Evolutionary conservation across 768 basidiomycete genomes (phyloP).

Genomic region (Calocera cornea): DNA sequence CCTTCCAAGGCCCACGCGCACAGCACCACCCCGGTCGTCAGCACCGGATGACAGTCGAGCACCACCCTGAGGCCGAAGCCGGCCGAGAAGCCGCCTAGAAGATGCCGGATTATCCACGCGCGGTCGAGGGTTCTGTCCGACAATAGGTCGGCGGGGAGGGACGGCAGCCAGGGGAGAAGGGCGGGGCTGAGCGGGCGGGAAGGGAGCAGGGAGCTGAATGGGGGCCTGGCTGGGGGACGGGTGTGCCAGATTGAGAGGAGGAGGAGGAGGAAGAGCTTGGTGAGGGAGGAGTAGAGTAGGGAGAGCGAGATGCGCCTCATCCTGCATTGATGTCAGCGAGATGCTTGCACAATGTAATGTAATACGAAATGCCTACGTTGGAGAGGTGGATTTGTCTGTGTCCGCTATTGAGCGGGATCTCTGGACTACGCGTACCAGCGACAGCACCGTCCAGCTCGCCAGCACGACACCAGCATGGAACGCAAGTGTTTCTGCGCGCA

Average conservation of each 20-base stretch:
- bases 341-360: neutral
- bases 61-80: constrained; percentile 77
- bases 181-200: constrained; percentile 17
- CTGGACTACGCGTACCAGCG: constrained; percentile 27
- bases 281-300: constrained; percentile 69
- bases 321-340: constrained; percentile 24
- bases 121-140: constrained; percentile 65
- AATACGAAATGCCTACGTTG: neutral
- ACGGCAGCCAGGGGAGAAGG: constrained; percentile 26
- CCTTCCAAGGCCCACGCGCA: constrained; percentile 63
- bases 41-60: constrained; percentile 56
- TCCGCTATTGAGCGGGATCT: neutral
- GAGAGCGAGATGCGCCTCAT: constrained; percentile 65
- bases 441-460: constrained; percentile 42
- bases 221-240: constrained; percentile 27
- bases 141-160: constrained; percentile 41
- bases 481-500: constrained; percentile 49
- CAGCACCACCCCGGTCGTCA: constrained; percentile 63
- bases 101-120: constrained; percentile 72
- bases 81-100: constrained; percentile 74
- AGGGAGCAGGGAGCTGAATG: neutral
- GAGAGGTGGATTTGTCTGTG: neutral
- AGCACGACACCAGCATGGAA: constrained; percentile 57
- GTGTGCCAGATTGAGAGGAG: constrained; percentile 58
- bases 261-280: constrained; percentile 72